These are phyloP conservation scores for Pterulicium gracile DNA, from an alignment of 1,284 basidiomycete genomes.

Conservation along the genomic window DNA sequence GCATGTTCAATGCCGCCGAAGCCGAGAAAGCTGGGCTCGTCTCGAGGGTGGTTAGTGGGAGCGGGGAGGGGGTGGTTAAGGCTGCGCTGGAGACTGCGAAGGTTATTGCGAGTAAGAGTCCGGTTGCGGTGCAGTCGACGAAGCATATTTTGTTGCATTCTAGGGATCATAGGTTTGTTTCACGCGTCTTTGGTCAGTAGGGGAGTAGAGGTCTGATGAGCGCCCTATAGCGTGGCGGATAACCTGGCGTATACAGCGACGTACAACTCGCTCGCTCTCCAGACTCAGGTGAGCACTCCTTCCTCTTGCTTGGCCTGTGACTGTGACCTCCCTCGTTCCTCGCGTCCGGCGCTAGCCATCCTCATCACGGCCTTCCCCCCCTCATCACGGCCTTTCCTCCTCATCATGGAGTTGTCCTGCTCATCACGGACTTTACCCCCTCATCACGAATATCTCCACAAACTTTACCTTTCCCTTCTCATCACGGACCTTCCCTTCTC, in stretches of 20 bases:
- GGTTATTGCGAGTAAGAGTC: constrained; percentile 69
- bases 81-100: constrained; percentile 61
- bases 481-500: not conserved
- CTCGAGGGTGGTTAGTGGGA: constrained; percentile 64
- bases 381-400: too few species aligned
- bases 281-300: constrained; percentile 44
- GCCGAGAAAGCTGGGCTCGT: constrained; percentile 71
- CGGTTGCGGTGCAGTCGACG: constrained; percentile 73
- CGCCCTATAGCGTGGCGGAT: constrained; percentile 51
- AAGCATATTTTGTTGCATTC: constrained; percentile 71
- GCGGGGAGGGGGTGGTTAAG: constrained; percentile 41
- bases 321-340: too few species aligned
- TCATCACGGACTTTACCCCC: too few species aligned
- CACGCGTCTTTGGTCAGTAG: not conserved
- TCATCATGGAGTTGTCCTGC: too few species aligned
- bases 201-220: not conserved
- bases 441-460: too few species aligned
- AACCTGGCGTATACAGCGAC: constrained; percentile 71
- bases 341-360: too few species aligned
- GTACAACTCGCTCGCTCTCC: constrained; percentile 68
- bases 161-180: constrained; percentile 60
- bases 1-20: constrained; percentile 62
- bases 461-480: too few species aligned
- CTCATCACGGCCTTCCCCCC: too few species aligned
- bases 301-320: too few species aligned